Conservation (phyloP, 768 basidiomycete species). For the Heimioporus sp. region DNA sequence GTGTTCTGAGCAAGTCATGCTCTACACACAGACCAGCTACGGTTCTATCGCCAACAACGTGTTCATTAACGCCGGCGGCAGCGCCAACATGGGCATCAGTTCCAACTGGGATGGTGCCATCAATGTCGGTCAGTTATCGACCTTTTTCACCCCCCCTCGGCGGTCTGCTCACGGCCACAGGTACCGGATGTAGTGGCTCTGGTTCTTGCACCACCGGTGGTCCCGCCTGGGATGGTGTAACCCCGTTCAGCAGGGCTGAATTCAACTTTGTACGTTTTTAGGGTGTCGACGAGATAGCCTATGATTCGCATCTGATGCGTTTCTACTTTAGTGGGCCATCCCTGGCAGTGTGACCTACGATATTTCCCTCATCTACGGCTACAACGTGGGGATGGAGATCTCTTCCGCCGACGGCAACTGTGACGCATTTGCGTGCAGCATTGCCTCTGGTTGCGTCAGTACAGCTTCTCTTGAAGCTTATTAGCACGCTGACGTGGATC, state of each 20-base stretch:
- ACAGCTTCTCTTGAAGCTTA: neutral
- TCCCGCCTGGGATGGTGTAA: slow-evolving; percentile 28
- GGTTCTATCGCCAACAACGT: slow-evolving; percentile 28
- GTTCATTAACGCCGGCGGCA: slow-evolving; percentile 20
- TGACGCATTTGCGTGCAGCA: slow-evolving; percentile 32
- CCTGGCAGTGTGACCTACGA: slow-evolving; percentile 31
- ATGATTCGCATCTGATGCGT: too few relatives aligned
- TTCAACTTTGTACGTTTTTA: slow-evolving; percentile 28
- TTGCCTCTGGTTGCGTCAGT: slow-evolving; percentile 31
- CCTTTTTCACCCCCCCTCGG: neutral
- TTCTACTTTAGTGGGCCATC: slow-evolving; percentile 16
- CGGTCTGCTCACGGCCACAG: slow-evolving; percentile 14
- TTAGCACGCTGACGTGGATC: slow-evolving; percentile 1
- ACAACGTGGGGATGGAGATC: slow-evolving; percentile 35
- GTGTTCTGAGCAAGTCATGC: slow-evolving; percentile 26
- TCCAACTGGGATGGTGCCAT: slow-evolving; percentile 31
- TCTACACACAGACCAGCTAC: slow-evolving; percentile 30
- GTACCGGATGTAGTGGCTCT: slow-evolving; percentile 24
- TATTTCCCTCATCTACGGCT: slow-evolving; percentile 33
- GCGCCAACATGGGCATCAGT: slow-evolving; percentile 28
- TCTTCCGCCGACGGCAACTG: slow-evolving; percentile 25
- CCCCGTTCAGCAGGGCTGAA: slow-evolving; percentile 33
- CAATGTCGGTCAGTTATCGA: slow-evolving; percentile 23
- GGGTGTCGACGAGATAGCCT: neutral
- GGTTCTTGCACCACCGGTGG: slow-evolving; percentile 30